Percentiles rank a stretch among this genome's conserved stretches.
These are phyloP conservation scores for Meredithiella fracta DNA, from an alignment of 2,329 filamentous ascomycete species.

Conservation along the genomic window DNA sequence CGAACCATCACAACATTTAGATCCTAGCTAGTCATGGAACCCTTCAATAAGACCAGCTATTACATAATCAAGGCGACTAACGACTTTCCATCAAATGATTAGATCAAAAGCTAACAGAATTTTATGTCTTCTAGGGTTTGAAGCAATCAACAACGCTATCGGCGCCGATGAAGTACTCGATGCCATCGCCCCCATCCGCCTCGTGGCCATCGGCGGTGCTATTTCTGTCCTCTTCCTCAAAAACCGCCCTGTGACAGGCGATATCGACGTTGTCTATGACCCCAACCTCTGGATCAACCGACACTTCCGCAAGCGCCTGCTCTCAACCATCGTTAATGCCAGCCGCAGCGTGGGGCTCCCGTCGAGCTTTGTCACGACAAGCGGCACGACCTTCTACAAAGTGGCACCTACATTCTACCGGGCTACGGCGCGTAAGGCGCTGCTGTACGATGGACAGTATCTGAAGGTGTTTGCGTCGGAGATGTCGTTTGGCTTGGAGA, in stretches of 20 bases:
- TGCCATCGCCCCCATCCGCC: constrained; percentile 19
- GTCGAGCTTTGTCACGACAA: constrained; percentile 11
- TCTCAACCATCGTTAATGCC: constrained; percentile 9
- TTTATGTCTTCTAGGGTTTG: constrained; percentile 14
- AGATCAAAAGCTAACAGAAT: not conserved
- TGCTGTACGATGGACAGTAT: constrained; percentile 17
- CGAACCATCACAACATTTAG: too few relatives aligned
- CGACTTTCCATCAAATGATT: too few relatives aligned
- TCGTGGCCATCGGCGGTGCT: constrained; percentile 18
- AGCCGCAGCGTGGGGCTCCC: constrained; percentile 14
- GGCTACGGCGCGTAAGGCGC: constrained; percentile 14
- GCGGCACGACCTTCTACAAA: too few relatives aligned
- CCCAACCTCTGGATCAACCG: constrained; percentile 17
- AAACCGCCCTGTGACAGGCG: constrained; percentile 16
- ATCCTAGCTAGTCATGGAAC: too few relatives aligned
- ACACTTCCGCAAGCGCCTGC: constrained; percentile 17
- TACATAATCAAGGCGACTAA: too few relatives aligned
- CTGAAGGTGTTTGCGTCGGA: constrained; percentile 17
- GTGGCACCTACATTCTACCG: not conserved
- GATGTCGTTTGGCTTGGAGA: constrained; percentile 19
- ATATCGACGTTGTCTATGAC: constrained; percentile 19
- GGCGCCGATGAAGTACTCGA: constrained; percentile 18
- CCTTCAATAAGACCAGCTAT: too few relatives aligned
- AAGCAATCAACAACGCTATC: constrained; percentile 17
- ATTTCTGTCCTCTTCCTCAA: constrained; percentile 17